Percentiles rank a stretch among this genome's conserved stretches.
These are phyloP conservation scores for Coemansia sp. DNA, from an alignment of 192 early-diverging fungal genomes.

Conservation along the genomic window DNA sequence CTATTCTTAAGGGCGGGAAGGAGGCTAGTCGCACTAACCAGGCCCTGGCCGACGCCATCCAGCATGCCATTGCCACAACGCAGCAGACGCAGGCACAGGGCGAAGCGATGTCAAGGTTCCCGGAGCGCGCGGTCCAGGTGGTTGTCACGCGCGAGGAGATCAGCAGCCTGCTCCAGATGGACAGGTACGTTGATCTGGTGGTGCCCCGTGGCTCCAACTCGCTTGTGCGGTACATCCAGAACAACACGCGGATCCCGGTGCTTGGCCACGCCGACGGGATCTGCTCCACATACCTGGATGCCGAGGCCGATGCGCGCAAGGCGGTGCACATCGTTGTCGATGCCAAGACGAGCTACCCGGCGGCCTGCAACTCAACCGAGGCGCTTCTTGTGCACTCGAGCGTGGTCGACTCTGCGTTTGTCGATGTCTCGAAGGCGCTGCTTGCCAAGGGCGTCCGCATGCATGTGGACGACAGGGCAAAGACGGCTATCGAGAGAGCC, in stretches of 20 bases:
- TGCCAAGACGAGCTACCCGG: slow-evolving; percentile 91
- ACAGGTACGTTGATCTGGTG: slow-evolving; percentile 92
- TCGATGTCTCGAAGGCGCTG: slow-evolving; percentile 62
- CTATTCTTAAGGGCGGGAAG: slow-evolving; percentile 96
- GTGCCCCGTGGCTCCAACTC: slow-evolving; percentile 93
- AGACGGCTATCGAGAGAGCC: slow-evolving; percentile 37
- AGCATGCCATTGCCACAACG: slow-evolving; percentile 70
- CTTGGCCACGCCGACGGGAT: slow-evolving; percentile 98
- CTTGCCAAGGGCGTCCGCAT: slow-evolving; percentile 62
- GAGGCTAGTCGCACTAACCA: slow-evolving; percentile 82
- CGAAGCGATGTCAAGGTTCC: slow-evolving; percentile 53
- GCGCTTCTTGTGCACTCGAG: slow-evolving; percentile 81
- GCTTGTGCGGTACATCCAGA: slow-evolving; percentile 89
- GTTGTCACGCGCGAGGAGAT: slow-evolving; percentile 92
- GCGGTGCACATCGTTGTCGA: slow-evolving; percentile 83
- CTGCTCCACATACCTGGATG: slow-evolving; percentile 90
- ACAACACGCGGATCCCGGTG: slow-evolving; percentile 97
- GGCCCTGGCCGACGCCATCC: slow-evolving; percentile 73
- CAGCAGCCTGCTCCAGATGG: slow-evolving; percentile 77
- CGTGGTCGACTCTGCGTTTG: slow-evolving; percentile 51
- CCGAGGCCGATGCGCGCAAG: slow-evolving; percentile 73
- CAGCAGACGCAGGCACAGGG: slow-evolving; percentile 8
- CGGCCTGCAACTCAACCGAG: slow-evolving; percentile 95
- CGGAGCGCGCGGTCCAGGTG: slow-evolving; percentile 77
- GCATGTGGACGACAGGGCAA: slow-evolving; percentile 60